A percentile compares a stretch with the other conserved stretches of the same genome.
Conservation (phyloP, 306 rosid species). For the Vigna reflexopilosa region DNA sequence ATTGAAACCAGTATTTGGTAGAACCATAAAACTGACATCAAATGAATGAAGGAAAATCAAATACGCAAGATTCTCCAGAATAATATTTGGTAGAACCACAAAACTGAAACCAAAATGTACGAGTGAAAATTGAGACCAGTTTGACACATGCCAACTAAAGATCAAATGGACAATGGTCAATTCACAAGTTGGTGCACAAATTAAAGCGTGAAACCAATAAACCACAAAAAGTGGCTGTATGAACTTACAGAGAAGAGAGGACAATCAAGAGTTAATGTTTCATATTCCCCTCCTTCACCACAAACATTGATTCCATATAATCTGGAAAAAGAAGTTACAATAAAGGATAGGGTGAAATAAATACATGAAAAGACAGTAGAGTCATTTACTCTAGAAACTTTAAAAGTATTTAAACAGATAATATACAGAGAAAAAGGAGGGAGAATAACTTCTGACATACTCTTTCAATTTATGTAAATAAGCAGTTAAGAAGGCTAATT, state of each 20-base stretch:
- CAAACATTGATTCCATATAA: conserved; percentile 90
- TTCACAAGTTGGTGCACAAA: conserved; percentile 3
- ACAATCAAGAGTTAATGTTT: conserved; percentile 94
- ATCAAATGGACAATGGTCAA: conserved; percentile 22
- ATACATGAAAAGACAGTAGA: conserved; percentile 15
- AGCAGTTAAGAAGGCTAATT: conserved; percentile 67
- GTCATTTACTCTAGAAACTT: conserved; percentile 7
- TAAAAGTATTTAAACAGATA: conserved; percentile 29
- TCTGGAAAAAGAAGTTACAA: conserved; percentile 54
- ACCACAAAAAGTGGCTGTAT: conserved; percentile 14
- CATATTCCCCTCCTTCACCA: conserved; percentile 99
- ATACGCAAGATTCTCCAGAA: neutral
- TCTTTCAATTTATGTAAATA: conserved; percentile 87
- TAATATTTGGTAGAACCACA: neutral
- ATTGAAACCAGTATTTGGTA: conserved; percentile 10
- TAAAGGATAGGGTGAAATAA: conserved; percentile 21
- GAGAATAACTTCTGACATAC: conserved; percentile 53
- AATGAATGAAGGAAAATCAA: neutral
- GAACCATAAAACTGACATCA: conserved; percentile 10
- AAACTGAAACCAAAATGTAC: conserved; percentile 11
- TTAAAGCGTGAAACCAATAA: neutral
- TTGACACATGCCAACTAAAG: conserved; percentile 8
- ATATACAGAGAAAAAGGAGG: conserved; percentile 29
- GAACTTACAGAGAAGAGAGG: conserved; percentile 85
- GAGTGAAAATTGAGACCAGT: conserved; percentile 8